Conservation (phyloP, 1,284 basidiomycete genomes). For the Schizophyllum amplum region DNA sequence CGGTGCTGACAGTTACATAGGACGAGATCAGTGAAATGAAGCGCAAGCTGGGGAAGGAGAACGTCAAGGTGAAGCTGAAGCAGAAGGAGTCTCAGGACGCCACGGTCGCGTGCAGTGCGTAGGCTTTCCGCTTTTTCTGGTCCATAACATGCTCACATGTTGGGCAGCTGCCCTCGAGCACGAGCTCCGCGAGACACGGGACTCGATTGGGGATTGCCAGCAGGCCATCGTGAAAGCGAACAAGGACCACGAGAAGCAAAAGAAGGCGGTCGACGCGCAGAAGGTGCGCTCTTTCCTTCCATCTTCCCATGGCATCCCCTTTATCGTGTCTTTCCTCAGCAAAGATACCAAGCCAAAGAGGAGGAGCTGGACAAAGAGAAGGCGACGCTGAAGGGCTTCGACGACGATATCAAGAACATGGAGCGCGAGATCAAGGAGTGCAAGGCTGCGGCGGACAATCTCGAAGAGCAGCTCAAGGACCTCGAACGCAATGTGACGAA, state of each 20-base stretch:
- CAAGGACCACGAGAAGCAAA: conserved; percentile 57
- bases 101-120: too few relatives aligned
- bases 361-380: conserved; percentile 38
- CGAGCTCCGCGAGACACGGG: conserved; percentile 28
- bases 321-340: too few relatives aligned
- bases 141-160: too few relatives aligned
- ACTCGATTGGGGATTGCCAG: conserved; percentile 54
- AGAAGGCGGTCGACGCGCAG: conserved; percentile 41
- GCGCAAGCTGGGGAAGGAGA: conserved; percentile 85
- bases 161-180: conserved; percentile 50
- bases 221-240: conserved; percentile 51
- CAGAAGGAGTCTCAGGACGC: conserved; percentile 40
- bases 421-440: conserved; percentile 78
- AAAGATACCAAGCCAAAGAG: conserved; percentile 36
- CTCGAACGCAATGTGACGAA: conserved; percentile 44
- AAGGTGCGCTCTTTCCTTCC: conserved; percentile 32
- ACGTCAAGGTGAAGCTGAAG: conserved; percentile 81
- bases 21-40: conserved; percentile 31
- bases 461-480: conserved; percentile 60
- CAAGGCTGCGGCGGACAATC: conserved; percentile 67
- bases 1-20: not conserved
- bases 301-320: not conserved
- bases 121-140: too few relatives aligned
- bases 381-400: conserved; percentile 77
- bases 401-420: conserved; percentile 80